Base-by-base conservation (phyloP, 108 stramenopile species). In the Skeletonema tropicum region DNA sequence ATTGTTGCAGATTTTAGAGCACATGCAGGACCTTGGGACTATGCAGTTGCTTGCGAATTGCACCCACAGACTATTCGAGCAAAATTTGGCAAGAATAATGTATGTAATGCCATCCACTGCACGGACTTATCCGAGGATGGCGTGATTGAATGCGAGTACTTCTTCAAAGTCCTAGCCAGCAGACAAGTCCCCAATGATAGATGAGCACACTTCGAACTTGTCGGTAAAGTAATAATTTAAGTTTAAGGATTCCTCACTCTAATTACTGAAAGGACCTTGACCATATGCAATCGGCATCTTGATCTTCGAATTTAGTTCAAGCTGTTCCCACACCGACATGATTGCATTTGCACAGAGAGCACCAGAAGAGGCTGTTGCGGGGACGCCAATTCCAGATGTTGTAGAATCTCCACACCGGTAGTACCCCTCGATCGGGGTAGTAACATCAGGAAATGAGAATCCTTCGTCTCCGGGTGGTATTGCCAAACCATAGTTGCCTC, bases 61-160 rank as follows among this genome's bases (percentile, higher is more conserved):
- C 69, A 72, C 13, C 87, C 93, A 0, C 39, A 73, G 10, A 79
- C 80, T 10, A 71, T 96, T 39, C 83, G 94, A 17, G 94, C 82
- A 5, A 78, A 62, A 48, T 93, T 86, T 77, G 94, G 92, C 5
- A 59, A 68, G 0, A 85, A 88, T 59, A 39, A 60, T 13, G 78
- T 89, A 19, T 60, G 70, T n/a, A 96, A 93, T 70, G 95, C 86
- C 7, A 83, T 96, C 17, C 95, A 94, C 70, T 94, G 93, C 82
- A 96, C 95, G 0, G 95, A 96, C 65, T 66, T 96, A 45, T 70
- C 86, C 0, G 82, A 83, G 39, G 93, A 94, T 74, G 91, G 89
- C 12, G 71, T 71, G 8, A 66, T 79, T 12, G 95, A 96, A 76
- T 83, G 82, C 55, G 75, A 87, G 46, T 94, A 92, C 79, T 89